Evolutionary conservation across 1,139 yeast species (phyloP).

Genomic region (Arxiozyma slooffiae): DNA sequence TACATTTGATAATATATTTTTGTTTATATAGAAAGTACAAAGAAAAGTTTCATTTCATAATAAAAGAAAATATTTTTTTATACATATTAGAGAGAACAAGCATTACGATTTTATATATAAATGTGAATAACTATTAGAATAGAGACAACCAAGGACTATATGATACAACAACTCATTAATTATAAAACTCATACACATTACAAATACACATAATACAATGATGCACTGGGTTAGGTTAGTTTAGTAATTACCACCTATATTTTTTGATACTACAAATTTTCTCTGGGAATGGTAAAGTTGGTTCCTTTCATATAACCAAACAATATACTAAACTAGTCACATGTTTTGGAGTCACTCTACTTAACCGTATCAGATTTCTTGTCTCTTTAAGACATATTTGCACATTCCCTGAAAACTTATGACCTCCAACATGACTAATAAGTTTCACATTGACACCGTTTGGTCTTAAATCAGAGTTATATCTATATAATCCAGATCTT

Average conservation of each 20-base stretch:
- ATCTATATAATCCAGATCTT: constrained; percentile 62
- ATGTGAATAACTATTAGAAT: background rate
- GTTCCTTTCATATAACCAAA: constrained; percentile 22
- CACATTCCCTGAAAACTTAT: constrained; percentile 84
- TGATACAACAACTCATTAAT: too few relatives aligned
- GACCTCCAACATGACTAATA: constrained; percentile 90
- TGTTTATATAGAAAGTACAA: too few relatives aligned
- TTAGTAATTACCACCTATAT: constrained; percentile 21
- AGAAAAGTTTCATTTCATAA: background rate
- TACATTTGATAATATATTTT: too few relatives aligned
- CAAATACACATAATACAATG: background rate
- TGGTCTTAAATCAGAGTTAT: constrained; percentile 58
- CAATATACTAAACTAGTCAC: constrained; percentile 66
- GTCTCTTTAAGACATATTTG: constrained; percentile 54
- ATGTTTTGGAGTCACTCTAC: constrained; percentile 70
- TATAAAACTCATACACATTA: background rate
- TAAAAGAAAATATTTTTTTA: background rate
- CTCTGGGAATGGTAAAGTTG: constrained; percentile 27
- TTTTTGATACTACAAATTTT: constrained; percentile 29
- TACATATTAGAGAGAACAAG: background rate
- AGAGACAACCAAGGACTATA: background rate
- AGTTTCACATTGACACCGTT: constrained; percentile 63
- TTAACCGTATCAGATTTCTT: constrained; percentile 82
- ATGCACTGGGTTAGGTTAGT: background rate
- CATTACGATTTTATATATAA: too few relatives aligned